A percentile compares a stretch with the other conserved stretches of the same genome.
Evolutionary conservation across 2,329 filamentous ascomycete species (phyloP).

Genomic region (Fusarium bulbicola): DNA sequence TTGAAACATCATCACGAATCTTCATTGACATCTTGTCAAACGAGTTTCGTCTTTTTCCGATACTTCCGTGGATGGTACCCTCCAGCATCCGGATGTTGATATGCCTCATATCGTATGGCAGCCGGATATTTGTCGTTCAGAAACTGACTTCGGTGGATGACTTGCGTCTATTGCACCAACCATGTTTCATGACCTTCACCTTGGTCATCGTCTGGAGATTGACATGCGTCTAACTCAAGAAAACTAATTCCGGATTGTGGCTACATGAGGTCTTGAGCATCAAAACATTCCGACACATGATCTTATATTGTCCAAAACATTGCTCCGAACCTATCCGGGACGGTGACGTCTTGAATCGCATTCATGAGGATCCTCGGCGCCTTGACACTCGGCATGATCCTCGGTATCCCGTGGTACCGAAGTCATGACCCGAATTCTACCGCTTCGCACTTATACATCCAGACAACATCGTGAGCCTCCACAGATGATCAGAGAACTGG

Average conservation of each 20-base stretch:
- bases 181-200: slow-evolving; percentile 20
- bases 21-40: background rate
- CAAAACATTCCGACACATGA: slow-evolving; percentile 17
- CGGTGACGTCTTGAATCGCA: slow-evolving; percentile 31
- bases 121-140: slow-evolving; percentile 3
- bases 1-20: background rate
- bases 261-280: slow-evolving; percentile 21
- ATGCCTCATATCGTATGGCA: background rate
- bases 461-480: background rate
- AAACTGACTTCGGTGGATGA: slow-evolving; percentile 2
- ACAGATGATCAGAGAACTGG: background rate
- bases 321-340: slow-evolving; percentile 27
- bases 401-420: slow-evolving; percentile 37
- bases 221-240: slow-evolving; percentile 18
- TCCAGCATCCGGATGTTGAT: slow-evolving; percentile 7
- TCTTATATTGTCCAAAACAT: slow-evolving; percentile 7
- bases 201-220: slow-evolving; percentile 32
- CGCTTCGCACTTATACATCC: slow-evolving; percentile 28
- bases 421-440: slow-evolving; percentile 27
- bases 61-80: background rate
- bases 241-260: slow-evolving; percentile 32
- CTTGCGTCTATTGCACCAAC: slow-evolving; percentile 9
- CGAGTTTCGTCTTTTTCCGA: slow-evolving; percentile 4
- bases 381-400: slow-evolving; percentile 27
- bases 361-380: slow-evolving; percentile 34